phyloP scores from a whole-genome alignment of 306 rosid genomes.

The Prinsepia uniflora region DNA sequence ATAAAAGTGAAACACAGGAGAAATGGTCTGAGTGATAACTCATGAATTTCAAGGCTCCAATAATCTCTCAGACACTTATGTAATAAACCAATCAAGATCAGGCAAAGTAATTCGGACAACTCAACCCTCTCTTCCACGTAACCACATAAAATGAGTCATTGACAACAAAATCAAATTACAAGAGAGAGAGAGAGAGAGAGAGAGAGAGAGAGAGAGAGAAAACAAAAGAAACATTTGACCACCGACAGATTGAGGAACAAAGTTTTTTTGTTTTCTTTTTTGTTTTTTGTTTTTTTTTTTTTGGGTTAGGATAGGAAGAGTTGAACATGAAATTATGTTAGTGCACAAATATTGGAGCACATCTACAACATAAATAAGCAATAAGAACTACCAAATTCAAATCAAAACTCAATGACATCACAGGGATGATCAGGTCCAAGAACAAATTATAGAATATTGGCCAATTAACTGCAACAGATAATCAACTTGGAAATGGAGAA shows the following conservation, averaged over 20 bases:
- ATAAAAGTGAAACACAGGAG: constrained; percentile 33
- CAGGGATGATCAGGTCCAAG: not conserved
- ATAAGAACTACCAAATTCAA: not conserved
- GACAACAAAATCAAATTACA: not conserved
- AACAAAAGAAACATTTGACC: not conserved
- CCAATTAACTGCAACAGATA: constrained; percentile 1
- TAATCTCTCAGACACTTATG: not conserved
- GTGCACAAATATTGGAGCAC: not conserved
- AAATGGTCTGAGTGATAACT: constrained; percentile 22
- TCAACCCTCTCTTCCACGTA: not conserved
- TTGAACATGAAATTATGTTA: not conserved
- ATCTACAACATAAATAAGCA: not conserved
- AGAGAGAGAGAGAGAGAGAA: not conserved
- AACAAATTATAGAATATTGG: not conserved
- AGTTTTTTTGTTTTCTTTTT: no score
- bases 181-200: not conserved
- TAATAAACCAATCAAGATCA: constrained; percentile 3
- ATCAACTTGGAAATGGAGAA: constrained; percentile 3
- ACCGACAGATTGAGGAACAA: not conserved
- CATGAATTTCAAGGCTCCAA: not conserved
- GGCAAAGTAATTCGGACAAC: not conserved
- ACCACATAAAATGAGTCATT: not conserved
- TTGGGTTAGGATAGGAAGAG: no score
- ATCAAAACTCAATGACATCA: not conserved
- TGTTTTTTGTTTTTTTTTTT: no score